Conservation (phyloP, 768 basidiomycete species). For the Cyclocybe cylindracea region DNA sequence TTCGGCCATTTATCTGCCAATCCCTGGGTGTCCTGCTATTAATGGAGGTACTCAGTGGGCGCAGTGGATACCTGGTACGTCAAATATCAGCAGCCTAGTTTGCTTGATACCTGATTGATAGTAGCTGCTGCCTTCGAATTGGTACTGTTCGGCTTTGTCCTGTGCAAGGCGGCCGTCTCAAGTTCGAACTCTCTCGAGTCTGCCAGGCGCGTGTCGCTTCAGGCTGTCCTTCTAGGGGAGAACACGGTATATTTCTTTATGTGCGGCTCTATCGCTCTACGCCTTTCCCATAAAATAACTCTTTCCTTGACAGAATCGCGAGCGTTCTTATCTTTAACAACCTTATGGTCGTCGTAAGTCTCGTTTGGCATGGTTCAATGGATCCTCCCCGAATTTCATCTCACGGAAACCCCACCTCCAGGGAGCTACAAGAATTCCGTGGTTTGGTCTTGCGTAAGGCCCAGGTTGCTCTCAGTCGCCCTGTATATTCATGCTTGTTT, state of each 20-base stretch:
- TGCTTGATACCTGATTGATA: neutral
- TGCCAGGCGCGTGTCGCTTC: conserved; percentile 28
- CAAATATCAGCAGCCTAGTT: neutral
- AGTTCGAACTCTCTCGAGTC: conserved; percentile 22
- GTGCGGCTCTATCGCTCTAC: conserved; percentile 20
- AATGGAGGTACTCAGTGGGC: conserved; percentile 45
- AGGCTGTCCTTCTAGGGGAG: conserved; percentile 39
- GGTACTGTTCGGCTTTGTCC: conserved; percentile 40
- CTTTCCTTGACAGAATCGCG: conserved; percentile 30
- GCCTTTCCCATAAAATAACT: neutral
- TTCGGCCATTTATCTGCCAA: conserved; percentile 32
- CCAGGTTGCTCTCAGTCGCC: too few species aligned
- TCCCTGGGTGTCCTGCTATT: conserved; percentile 42
- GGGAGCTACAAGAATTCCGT: conserved; percentile 46
- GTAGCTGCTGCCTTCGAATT: conserved; percentile 42
- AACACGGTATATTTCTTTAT: conserved; percentile 46
- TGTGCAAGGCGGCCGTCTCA: conserved; percentile 33
- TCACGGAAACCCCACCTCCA: conserved; percentile 7
- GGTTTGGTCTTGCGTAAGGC: conserved; percentile 47
- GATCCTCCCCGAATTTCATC: too few species aligned
- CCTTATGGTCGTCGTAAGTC: conserved; percentile 43
- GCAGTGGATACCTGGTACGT: conserved; percentile 44
- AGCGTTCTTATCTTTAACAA: conserved; percentile 44
- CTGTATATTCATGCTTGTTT: neutral
- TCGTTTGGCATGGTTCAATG: too few species aligned